phyloP scores from a whole-genome alignment of 495 filamentous ascomycete species.

The Neurospora sublineolata region DNA sequence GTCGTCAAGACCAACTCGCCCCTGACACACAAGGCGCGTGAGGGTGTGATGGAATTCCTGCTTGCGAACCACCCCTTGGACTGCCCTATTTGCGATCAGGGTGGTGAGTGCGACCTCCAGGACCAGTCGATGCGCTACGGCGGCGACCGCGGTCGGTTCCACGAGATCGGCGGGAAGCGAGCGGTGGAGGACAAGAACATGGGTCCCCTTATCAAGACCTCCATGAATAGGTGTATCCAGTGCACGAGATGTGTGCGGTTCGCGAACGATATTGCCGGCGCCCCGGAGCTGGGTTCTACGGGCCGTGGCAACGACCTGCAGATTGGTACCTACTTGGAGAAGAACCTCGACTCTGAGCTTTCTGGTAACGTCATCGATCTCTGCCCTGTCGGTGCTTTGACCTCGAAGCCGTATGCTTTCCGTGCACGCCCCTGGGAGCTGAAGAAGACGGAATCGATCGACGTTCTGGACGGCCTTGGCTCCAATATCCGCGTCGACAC shows the following conservation, averaged over 20 bases:
- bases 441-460: conserved; percentile 83
- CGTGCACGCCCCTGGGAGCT: conserved; percentile 93
- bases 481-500: conserved; percentile 91
- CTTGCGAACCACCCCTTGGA: conserved; percentile 95
- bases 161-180: conserved; percentile 88
- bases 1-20: conserved; percentile 97
- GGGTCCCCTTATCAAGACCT: conserved; percentile 95
- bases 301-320: conserved; percentile 95
- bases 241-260: conserved; percentile 97
- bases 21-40: conserved; percentile 88
- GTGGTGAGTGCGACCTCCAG: conserved; percentile 96
- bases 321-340: conserved; percentile 94
- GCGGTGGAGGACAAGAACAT: conserved; percentile 99
- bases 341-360: conserved; percentile 80
- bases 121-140: conserved; percentile 99
- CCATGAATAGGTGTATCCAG: conserved; percentile 99
- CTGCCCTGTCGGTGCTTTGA: conserved; percentile 91
- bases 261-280: conserved; percentile 92
- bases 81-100: conserved; percentile 96
- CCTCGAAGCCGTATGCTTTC: conserved; percentile 96
- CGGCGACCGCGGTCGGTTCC: conserved; percentile 89
- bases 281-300: conserved; percentile 84
- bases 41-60: conserved; percentile 98
- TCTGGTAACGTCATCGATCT: conserved; percentile 97
- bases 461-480: conserved; percentile 84